A percentile compares a stretch with the other conserved stretches of the same genome.
Conservation (phyloP, 2,329 filamentous ascomycete genomes). For the Ophiostoma sp. region DNA sequence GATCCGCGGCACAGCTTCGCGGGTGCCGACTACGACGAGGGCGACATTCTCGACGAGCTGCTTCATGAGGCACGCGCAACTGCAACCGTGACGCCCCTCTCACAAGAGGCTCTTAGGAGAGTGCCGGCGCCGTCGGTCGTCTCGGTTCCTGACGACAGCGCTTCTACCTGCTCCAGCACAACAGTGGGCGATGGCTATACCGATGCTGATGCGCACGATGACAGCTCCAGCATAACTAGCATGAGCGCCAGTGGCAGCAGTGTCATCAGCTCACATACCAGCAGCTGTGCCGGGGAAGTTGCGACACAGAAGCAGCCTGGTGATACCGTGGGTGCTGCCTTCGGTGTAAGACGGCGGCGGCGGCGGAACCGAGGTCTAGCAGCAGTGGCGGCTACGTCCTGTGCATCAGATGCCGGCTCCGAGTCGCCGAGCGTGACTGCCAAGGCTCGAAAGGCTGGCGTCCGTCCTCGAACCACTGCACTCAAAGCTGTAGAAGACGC, state of each 20-base stretch:
- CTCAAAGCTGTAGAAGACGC: background rate
- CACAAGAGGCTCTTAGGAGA: background rate
- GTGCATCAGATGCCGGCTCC: slow-evolving; percentile 14
- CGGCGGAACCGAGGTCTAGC: background rate
- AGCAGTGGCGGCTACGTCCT: background rate
- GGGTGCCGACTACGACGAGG: slow-evolving; percentile 19
- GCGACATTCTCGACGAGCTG: slow-evolving; percentile 22
- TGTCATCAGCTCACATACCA: background rate
- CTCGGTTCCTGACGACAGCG: slow-evolving; percentile 11
- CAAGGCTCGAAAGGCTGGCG: background rate
- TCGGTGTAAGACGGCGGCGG: background rate
- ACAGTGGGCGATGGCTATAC: slow-evolving; percentile 1
- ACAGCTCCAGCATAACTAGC: slow-evolving; percentile 12
- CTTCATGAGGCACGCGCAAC: slow-evolving; percentile 10
- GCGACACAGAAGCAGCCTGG: background rate
- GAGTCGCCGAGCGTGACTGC: background rate
- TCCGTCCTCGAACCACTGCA: background rate
- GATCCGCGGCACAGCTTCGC: background rate
- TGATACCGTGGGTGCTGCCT: background rate
- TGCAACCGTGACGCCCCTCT: background rate
- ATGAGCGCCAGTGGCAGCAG: slow-evolving; percentile 6
- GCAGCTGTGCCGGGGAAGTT: background rate
- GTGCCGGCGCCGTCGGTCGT: slow-evolving; percentile 1
- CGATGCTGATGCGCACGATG: slow-evolving; percentile 10
- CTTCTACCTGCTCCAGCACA: slow-evolving; percentile 15